A percentile compares a stretch with the other conserved stretches of the same genome.
These are phyloP conservation scores for Kickxella alabastrina DNA, from an alignment of 192 early-diverging fungal genomes.

Conservation along the genomic window DNA sequence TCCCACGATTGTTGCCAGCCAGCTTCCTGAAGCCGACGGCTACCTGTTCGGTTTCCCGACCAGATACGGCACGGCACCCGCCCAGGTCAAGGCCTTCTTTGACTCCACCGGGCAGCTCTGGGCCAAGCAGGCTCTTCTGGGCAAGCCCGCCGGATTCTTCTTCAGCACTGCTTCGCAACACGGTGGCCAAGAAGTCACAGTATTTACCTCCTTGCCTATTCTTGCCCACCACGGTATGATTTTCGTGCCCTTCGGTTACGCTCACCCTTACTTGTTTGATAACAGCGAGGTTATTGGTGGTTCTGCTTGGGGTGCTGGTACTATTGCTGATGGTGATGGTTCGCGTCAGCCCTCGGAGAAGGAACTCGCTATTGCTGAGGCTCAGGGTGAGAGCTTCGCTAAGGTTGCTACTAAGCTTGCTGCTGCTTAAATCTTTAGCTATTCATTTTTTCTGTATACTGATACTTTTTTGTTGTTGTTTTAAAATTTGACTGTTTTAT, in stretches of 20 bases:
- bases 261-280: slow-evolving; percentile 51
- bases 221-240: slow-evolving; percentile 77
- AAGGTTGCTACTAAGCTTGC: slow-evolving; percentile 50
- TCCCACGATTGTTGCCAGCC: slow-evolving; percentile 53
- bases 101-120: slow-evolving; percentile 61
- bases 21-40: slow-evolving; percentile 61
- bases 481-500: too few species aligned
- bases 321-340: slow-evolving; percentile 63
- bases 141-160: slow-evolving; percentile 73
- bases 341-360: slow-evolving; percentile 60
- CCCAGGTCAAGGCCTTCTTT: slow-evolving; percentile 73
- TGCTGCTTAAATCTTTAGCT: slow-evolving; percentile 3
- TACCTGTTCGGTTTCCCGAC: slow-evolving; percentile 70
- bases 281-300: slow-evolving; percentile 67
- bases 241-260: slow-evolving; percentile 70
- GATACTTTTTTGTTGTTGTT: too few species aligned
- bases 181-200: slow-evolving; percentile 78
- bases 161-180: slow-evolving; percentile 70
- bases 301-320: slow-evolving; percentile 64
- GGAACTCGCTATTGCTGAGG: slow-evolving; percentile 60
- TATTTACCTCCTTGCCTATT: slow-evolving; percentile 61
- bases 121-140: slow-evolving; percentile 55
- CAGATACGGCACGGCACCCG: slow-evolving; percentile 67
- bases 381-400: slow-evolving; percentile 61
- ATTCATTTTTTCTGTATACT: too few species aligned